Evolutionary conservation across 202 grass and related monocot genomes (phyloP).

Genomic region (Setaria viridis): DNA sequence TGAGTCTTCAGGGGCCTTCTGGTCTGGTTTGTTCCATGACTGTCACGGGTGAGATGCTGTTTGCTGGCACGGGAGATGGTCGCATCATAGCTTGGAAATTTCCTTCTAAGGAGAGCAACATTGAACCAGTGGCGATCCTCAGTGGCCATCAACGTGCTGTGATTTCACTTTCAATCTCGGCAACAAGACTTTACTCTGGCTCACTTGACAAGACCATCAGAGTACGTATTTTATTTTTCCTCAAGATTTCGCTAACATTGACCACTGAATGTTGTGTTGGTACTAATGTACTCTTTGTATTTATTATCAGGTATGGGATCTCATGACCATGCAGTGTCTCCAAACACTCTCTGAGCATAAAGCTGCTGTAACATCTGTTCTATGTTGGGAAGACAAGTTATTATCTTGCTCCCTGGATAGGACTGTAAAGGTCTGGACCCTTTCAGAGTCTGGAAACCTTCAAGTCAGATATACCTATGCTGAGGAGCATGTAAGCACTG

Average conservation of each 20-base stretch:
- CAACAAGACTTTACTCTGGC: slow-evolving; percentile 61
- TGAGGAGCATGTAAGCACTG: slow-evolving; percentile 63
- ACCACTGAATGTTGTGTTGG: not conserved
- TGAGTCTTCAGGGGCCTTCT: slow-evolving; percentile 55
- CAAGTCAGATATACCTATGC: slow-evolving; percentile 55
- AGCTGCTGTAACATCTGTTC: slow-evolving; percentile 63
- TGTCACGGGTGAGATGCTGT: slow-evolving; percentile 52
- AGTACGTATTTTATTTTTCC: slow-evolving; percentile 33
- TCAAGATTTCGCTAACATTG: not conserved
- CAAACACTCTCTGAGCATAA: slow-evolving; percentile 66
- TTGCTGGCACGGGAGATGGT: slow-evolving; percentile 66
- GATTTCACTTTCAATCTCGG: slow-evolving; percentile 55
- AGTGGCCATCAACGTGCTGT: slow-evolving; percentile 56
- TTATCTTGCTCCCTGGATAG: slow-evolving; percentile 70
- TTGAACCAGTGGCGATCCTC: slow-evolving; percentile 46
- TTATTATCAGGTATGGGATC: slow-evolving; percentile 63
- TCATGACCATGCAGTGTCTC: slow-evolving; percentile 52
- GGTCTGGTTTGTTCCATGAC: slow-evolving; percentile 68
- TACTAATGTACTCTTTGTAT: slow-evolving; percentile 16
- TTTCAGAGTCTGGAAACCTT: slow-evolving; percentile 53
- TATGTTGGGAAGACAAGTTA: slow-evolving; percentile 67
- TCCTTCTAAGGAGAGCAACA: slow-evolving; percentile 36
- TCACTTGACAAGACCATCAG: slow-evolving; percentile 69
- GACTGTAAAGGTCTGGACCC: slow-evolving; percentile 64
- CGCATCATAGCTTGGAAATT: slow-evolving; percentile 59